phyloP scores from a whole-genome alignment of 2,329 filamentous ascomycete genomes.

The Colletotrichum tamarilloi region DNA sequence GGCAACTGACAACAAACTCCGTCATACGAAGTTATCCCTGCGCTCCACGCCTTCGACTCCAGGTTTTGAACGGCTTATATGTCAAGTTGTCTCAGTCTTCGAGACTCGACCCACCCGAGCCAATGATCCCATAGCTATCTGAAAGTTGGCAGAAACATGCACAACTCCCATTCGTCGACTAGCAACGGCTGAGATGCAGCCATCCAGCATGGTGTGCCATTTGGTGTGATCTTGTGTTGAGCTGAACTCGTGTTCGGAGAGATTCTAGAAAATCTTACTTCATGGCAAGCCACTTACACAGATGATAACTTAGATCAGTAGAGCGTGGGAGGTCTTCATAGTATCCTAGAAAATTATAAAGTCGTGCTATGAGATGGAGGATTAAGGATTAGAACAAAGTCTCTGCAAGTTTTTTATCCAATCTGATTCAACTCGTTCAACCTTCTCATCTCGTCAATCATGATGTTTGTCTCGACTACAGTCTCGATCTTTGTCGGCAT shows the following conservation, averaged over 20 bases:
- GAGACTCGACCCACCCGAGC: too few species aligned
- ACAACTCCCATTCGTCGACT: not conserved
- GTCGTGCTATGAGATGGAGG: not conserved
- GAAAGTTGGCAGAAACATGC: not conserved
- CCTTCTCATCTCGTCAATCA: not conserved
- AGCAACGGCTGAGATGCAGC: constrained; percentile 10
- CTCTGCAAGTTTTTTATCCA: not conserved
- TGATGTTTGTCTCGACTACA: not conserved
- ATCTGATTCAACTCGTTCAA: too few species aligned
- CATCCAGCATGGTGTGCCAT: not conserved
- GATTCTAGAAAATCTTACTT: constrained; percentile 38
- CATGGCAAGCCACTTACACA: not conserved
- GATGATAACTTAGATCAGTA: not conserved
- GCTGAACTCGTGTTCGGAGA: constrained; percentile 23
- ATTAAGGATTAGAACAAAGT: too few species aligned
- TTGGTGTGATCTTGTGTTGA: constrained; percentile 2
- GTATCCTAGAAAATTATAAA: not conserved
- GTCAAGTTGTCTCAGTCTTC: not conserved
- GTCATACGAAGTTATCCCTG: not conserved
- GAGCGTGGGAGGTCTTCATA: not conserved
- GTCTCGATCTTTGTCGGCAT: not conserved
- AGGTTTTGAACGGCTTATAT: not conserved
- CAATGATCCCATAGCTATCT: not conserved
- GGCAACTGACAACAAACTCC: not conserved
- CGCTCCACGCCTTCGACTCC: not conserved